These are phyloP conservation scores for Spinacia oleracea DNA, from an alignment of 179 eudicot genomes.

Conservation along the genomic window DNA sequence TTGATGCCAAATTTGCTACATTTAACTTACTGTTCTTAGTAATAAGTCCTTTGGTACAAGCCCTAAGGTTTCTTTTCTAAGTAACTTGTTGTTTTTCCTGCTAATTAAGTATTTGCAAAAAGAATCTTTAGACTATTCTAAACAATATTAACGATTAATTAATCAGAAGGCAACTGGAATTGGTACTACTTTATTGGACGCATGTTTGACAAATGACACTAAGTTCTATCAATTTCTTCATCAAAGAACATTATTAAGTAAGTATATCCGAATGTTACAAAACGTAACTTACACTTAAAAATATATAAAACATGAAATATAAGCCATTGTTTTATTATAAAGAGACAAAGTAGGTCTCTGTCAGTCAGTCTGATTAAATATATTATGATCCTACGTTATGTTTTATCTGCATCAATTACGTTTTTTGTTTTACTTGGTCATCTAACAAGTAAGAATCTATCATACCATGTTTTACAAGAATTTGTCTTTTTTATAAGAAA, in stretches of 20 bases:
- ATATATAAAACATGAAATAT: background rate
- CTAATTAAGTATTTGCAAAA: background rate
- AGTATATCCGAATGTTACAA: background rate
- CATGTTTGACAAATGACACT: conserved; percentile 4
- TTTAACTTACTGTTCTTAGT: conserved; percentile 6
- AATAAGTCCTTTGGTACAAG: background rate
- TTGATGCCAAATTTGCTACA: background rate
- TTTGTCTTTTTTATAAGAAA: no score
- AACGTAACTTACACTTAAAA: background rate
- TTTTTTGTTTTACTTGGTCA: no score
- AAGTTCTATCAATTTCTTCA: background rate
- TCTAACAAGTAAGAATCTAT: no score
- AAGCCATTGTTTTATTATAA: background rate
- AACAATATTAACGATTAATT: background rate
- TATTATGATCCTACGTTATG: no score
- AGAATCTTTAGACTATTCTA: background rate
- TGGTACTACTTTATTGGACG: background rate
- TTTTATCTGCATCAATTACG: no score
- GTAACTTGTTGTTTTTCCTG: conserved; percentile 1
- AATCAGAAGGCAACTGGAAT: background rate
- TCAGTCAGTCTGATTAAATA: no score
- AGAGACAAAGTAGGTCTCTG: no score
- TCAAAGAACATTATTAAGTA: background rate
- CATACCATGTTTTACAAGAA: no score
- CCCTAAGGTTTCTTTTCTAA: conserved; percentile 8